phyloP scores from a whole-genome alignment of 768 basidiomycete species.

The Imleria badia region DNA sequence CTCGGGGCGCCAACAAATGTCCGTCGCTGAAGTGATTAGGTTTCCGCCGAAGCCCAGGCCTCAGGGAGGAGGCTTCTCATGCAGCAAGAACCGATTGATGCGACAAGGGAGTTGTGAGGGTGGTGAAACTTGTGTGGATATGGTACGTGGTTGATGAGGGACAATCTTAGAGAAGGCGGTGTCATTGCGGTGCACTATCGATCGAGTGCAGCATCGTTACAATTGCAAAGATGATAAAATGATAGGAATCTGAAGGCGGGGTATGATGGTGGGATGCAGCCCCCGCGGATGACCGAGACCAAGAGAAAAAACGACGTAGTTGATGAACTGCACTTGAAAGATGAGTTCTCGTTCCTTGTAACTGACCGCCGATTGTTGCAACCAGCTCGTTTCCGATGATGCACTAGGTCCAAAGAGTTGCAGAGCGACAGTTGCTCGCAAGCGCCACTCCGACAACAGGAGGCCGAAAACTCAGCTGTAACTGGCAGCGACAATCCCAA shows the following conservation, averaged over 20 bases:
- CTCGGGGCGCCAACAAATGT: not conserved
- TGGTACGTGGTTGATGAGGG: not conserved
- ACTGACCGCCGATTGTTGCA: not conserved
- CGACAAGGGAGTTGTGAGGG: not conserved
- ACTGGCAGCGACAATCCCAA: not conserved
- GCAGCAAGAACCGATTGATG: not conserved
- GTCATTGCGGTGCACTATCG: slow-evolving; percentile 8
- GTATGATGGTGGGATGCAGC: not conserved
- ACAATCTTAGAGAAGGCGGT: slow-evolving; percentile 13
- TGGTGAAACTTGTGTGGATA: not conserved
- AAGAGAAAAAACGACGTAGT: not conserved
- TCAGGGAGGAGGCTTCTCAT: not conserved
- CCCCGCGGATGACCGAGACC: not conserved
- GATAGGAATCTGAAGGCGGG: not conserved
- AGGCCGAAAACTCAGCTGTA: not conserved
- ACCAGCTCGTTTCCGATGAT: not conserved
- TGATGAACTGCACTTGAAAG: not conserved
- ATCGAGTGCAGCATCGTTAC: not conserved
- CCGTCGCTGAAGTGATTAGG: slow-evolving; percentile 16
- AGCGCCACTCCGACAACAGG: not conserved
- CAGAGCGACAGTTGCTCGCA: not conserved
- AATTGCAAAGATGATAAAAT: slow-evolving; percentile 9
- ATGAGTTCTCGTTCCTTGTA: not conserved
- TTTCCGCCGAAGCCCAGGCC: slow-evolving; percentile 8
- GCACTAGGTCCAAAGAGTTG: not conserved